phyloP scores from a whole-genome alignment of 2,329 filamentous ascomycete genomes.

The Diatrype stigma region DNA sequence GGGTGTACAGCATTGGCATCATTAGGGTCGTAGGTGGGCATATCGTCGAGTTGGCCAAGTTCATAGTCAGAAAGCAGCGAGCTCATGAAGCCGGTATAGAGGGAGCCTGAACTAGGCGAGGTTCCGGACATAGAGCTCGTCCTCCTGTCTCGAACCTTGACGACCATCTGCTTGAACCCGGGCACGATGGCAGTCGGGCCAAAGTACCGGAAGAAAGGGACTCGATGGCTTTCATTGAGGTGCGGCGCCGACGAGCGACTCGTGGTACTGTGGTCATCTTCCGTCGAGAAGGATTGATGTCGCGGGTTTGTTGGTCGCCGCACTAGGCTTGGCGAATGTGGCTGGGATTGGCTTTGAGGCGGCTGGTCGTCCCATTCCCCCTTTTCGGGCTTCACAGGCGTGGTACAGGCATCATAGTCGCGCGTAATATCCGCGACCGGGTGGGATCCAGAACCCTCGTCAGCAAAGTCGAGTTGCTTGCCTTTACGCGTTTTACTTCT shows the following conservation, averaged over 20 bases:
- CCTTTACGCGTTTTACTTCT: slow-evolving; percentile 19
- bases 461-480: slow-evolving; percentile 21
- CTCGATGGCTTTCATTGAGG: slow-evolving; percentile 56
- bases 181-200: slow-evolving; percentile 88
- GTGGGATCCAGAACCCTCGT: slow-evolving; percentile 17
- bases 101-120: slow-evolving; percentile 41
- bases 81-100: slow-evolving; percentile 32
- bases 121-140: slow-evolving; percentile 56
- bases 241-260: slow-evolving; percentile 43
- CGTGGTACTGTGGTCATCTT: slow-evolving; percentile 35
- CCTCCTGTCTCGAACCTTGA: slow-evolving; percentile 64
- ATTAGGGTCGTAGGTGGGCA: slow-evolving; percentile 73
- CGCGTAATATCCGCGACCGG: slow-evolving; percentile 21
- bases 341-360: slow-evolving; percentile 14
- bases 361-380: slow-evolving; percentile 27
- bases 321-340: slow-evolving; percentile 17
- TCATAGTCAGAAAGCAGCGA: slow-evolving; percentile 41
- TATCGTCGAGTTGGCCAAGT: slow-evolving; percentile 41
- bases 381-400: slow-evolving; percentile 25
- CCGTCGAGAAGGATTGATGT: slow-evolving; percentile 35
- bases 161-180: slow-evolving; percentile 90
- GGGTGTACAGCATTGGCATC: slow-evolving; percentile 68
- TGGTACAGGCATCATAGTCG: slow-evolving; percentile 16
- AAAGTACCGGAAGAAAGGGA: slow-evolving; percentile 89
- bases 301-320: slow-evolving; percentile 24